Base-by-base conservation (phyloP, 805 yeast genomes). In the Candida glaebosa region DNA sequence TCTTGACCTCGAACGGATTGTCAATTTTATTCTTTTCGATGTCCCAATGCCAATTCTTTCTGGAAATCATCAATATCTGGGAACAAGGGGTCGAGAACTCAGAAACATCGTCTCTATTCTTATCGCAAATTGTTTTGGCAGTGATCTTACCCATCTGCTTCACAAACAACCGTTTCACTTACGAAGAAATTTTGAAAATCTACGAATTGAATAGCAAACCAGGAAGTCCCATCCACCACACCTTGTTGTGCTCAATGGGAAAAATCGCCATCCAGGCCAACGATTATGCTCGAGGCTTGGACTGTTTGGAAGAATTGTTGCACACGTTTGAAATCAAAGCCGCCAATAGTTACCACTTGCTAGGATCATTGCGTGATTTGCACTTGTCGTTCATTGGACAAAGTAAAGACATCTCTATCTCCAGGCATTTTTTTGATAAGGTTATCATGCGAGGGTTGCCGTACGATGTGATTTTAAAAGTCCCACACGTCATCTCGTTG, bases 321-420 rank as follows among this genome's bases (percentile, higher is more conserved):
- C 69, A 71, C 33, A 70, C 70, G 34, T 72, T 76, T 34, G 78
- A 78, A 47, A 28, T 46, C 17, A 42, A 47, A 32, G 43, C 38
- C 12, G 37, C 37, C 12, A 34, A 33, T 16, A 38, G 47, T 5
- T 46, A 31, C 52, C 56, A 40, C 69, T 67, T 60, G 64, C 50
- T 69, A 52, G 72, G 80, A 39, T 75, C 82, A 24, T 67, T 84
- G 60, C 75, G 84, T 25, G 86, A 83, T 61, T 82, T 87, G 36
- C 95, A 87, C 65, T 70, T 85, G 46, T 73, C 83, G 3, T 87
- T 87, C 52, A 82, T 87, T 56, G 93, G 95, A 34, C 79, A 78
- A 49, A 83, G 88, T 60, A 78, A 77, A 55, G 89, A 87, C 56
- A 71, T 84, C 41, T 69, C 69, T 32, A 81, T 87, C 35, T 87